Evolutionary conservation across 106 monocot species (phyloP).

Genomic region (Dendrobium officinale): DNA sequence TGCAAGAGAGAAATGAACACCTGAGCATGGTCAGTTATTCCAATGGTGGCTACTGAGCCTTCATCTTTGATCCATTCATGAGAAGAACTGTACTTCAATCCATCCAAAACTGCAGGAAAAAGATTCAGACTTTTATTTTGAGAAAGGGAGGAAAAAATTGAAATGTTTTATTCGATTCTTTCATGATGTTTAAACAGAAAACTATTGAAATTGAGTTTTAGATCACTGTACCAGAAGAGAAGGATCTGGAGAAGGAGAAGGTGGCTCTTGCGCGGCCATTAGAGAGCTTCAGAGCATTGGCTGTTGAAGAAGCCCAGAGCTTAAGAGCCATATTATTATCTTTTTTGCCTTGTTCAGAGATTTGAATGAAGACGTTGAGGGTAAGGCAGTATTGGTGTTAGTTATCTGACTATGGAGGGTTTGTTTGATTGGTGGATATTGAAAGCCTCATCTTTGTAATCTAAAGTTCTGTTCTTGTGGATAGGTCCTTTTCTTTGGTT

Average conservation of each 20-base stretch:
- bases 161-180: too few species aligned
- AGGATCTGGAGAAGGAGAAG: constrained; percentile 67
- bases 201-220: neutral
- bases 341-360: too few species aligned
- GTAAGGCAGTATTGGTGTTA: neutral
- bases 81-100: constrained; percentile 62
- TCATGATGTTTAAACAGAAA: neutral
- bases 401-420: neutral
- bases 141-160: too few species aligned
- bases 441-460: neutral
- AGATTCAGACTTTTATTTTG: neutral
- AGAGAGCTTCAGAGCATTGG: neutral
- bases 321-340: too few species aligned
- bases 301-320: neutral
- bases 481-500: neutral
- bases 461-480: neutral
- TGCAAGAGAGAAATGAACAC: constrained; percentile 14
- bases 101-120: constrained; percentile 55
- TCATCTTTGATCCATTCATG: constrained; percentile 96
- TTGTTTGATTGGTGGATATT: neutral
- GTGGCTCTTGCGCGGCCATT: neutral
- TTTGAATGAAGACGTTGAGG: too few species aligned
- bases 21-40: constrained; percentile 98
- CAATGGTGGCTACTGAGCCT: constrained; percentile 71
- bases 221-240: constrained; percentile 50